These are phyloP conservation scores for Erythrobasidium hasegawianum DNA, from an alignment of 1,284 basidiomycete genomes.

Conservation along the genomic window DNA sequence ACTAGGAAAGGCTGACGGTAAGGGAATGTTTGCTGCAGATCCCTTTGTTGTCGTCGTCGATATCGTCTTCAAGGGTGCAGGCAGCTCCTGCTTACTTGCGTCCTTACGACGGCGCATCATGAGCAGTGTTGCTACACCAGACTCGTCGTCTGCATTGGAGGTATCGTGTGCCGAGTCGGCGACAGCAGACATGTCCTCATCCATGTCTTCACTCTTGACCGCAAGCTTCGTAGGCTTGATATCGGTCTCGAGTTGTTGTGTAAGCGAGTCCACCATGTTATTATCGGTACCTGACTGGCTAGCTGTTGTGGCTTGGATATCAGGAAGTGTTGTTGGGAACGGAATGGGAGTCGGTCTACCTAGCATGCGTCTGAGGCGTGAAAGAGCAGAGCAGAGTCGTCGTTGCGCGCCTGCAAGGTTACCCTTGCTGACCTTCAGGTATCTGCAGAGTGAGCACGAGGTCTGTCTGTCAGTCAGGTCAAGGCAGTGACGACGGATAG, in stretches of 20 bases:
- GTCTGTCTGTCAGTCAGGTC: neutral
- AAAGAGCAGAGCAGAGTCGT: too few relatives aligned
- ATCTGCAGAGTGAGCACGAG: neutral
- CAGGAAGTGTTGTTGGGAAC: too few relatives aligned
- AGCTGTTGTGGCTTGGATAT: too few relatives aligned
- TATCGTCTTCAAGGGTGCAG: slow-evolving; percentile 11
- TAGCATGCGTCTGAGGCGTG: too few relatives aligned
- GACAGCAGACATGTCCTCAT: neutral
- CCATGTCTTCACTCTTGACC: neutral
- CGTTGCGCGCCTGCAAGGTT: neutral
- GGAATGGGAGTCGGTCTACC: too few relatives aligned
- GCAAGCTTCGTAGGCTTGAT: too few relatives aligned
- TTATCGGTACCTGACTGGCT: too few relatives aligned
- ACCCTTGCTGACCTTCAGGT: slow-evolving; percentile 1
- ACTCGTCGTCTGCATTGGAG: slow-evolving; percentile 6
- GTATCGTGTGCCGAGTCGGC: neutral
- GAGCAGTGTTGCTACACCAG: slow-evolving; percentile 19
- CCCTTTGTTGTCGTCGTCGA: neutral
- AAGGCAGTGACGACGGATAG: neutral
- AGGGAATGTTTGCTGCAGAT: neutral
- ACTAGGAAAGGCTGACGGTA: slow-evolving; percentile 6
- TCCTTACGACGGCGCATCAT: slow-evolving; percentile 25
- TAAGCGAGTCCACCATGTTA: too few relatives aligned
- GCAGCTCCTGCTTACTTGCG: slow-evolving; percentile 1
- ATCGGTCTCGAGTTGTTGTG: too few relatives aligned